Percentiles rank a stretch among this genome's conserved stretches.
Conservation (phyloP, 345 rosid species). For the Populus deltoides region DNA sequence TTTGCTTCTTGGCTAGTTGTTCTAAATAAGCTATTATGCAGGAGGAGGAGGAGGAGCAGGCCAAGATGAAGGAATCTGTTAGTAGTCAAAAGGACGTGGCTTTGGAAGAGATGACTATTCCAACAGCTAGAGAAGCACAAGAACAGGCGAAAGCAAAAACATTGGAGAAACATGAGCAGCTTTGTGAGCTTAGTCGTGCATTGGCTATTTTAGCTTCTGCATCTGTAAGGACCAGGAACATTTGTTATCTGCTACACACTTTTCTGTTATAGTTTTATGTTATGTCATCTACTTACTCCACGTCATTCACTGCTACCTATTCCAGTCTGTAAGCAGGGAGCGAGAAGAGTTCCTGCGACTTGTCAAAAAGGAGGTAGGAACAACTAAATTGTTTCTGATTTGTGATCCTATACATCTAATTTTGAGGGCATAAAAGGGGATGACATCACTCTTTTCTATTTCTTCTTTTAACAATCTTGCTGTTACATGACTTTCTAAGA, state of each 20-base stretch:
- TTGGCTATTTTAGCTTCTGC: conserved; percentile 95
- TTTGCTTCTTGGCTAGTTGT: conserved; percentile 9
- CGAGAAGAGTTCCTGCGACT: conserved; percentile 89
- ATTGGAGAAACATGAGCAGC: conserved; percentile 87
- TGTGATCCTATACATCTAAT: neutral
- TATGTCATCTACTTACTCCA: conserved; percentile 10
- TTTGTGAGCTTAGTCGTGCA: conserved; percentile 97
- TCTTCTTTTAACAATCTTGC: neutral
- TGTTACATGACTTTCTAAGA: neutral
- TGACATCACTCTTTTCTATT: neutral
- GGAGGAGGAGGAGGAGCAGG: conserved; percentile 74
- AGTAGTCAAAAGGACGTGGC: conserved; percentile 67
- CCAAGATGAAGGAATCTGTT: conserved; percentile 72
- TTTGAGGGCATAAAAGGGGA: neutral
- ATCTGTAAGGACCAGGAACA: conserved; percentile 54
- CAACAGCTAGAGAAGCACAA: conserved; percentile 70
- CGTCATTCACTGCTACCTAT: conserved; percentile 22
- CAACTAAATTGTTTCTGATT: neutral
- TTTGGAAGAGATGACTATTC: conserved; percentile 66
- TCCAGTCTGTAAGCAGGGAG: conserved; percentile 92
- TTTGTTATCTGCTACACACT: neutral
- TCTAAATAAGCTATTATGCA: conserved; percentile 22
- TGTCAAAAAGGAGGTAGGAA: conserved; percentile 79
- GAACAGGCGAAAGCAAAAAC: conserved; percentile 81
- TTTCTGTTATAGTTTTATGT: neutral